Conservation (phyloP, 2,329 filamentous ascomycete species). For the Ophiostoma sp. region DNA sequence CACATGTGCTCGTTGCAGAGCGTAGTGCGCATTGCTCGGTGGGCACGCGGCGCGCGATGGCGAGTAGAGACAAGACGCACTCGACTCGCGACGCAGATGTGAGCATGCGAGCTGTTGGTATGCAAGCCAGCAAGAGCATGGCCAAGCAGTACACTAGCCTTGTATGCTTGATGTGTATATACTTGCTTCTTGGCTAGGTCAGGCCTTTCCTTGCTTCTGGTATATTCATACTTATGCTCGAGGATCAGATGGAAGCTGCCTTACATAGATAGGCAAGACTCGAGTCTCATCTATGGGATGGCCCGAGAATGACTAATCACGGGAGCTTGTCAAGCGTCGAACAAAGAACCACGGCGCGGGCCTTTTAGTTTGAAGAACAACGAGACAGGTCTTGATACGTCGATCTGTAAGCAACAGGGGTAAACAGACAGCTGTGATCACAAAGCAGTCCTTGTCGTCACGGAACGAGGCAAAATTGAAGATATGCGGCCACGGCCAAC, state of each 20-base stretch:
- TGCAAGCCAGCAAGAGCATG: background rate
- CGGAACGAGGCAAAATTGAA: no score
- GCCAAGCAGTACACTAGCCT: background rate
- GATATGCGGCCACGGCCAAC: no score
- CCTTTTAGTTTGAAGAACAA: background rate
- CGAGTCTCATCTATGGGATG: no score
- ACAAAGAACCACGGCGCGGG: conserved; percentile 5
- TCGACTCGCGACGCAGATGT: background rate
- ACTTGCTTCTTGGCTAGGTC: background rate
- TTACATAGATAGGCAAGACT: background rate
- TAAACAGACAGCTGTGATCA: background rate
- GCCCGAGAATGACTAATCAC: background rate
- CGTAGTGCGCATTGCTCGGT: background rate
- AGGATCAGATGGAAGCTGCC: no score
- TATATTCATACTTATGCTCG: no score
- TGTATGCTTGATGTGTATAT: background rate
- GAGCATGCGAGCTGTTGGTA: background rate
- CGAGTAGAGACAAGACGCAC: background rate
- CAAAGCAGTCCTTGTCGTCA: background rate
- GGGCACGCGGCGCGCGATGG: background rate
- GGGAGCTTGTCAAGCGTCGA: background rate
- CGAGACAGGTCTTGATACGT: no score
- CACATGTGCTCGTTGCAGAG: no score
- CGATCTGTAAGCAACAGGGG: background rate
- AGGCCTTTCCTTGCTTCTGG: no score